Evolutionary conservation across 2,329 filamentous ascomycete species (phyloP).

Genomic region (Diaporthe ampelina): DNA sequence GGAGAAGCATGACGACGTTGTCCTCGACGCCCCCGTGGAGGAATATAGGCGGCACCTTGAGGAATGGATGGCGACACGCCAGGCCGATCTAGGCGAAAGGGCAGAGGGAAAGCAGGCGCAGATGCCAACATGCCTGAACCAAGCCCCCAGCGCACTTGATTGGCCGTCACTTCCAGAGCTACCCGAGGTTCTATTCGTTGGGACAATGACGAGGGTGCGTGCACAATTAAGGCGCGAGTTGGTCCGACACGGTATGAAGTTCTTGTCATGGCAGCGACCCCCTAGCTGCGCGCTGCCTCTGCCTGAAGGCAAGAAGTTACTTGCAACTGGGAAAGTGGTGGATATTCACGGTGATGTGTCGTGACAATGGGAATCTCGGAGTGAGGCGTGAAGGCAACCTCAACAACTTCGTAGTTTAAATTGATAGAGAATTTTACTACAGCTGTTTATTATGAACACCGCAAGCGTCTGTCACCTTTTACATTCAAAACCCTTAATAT

Average conservation of each 20-base stretch:
- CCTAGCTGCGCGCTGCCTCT: not conserved
- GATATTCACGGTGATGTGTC: not conserved
- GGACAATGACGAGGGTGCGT: not conserved
- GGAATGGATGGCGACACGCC: not conserved
- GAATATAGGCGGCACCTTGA: conserved; percentile 45
- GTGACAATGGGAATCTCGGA: not conserved
- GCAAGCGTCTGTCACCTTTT: conserved; percentile 49
- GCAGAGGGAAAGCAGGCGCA: not conserved
- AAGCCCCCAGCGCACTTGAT: not conserved
- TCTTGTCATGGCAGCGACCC: not conserved
- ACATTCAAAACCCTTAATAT: conserved; percentile 49
- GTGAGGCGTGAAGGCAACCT: not conserved
- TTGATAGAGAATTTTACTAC: not conserved
- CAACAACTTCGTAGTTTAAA: not conserved
- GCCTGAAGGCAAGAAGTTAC: not conserved
- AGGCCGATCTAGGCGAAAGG: not conserved
- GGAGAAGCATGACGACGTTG: conserved; percentile 50
- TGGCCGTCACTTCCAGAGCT: not conserved
- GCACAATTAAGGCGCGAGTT: not conserved
- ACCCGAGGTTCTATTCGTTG: not conserved
- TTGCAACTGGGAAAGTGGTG: not conserved
- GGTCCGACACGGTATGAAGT: not conserved
- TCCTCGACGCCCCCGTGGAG: conserved; percentile 49
- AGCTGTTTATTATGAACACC: not conserved
- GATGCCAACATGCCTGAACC: not conserved